Evolutionary conservation across 2,329 filamentous ascomycete species (phyloP), one percentile per base, ranked within the genome.

Genomic region (Aureobasidium sp.): DNA sequence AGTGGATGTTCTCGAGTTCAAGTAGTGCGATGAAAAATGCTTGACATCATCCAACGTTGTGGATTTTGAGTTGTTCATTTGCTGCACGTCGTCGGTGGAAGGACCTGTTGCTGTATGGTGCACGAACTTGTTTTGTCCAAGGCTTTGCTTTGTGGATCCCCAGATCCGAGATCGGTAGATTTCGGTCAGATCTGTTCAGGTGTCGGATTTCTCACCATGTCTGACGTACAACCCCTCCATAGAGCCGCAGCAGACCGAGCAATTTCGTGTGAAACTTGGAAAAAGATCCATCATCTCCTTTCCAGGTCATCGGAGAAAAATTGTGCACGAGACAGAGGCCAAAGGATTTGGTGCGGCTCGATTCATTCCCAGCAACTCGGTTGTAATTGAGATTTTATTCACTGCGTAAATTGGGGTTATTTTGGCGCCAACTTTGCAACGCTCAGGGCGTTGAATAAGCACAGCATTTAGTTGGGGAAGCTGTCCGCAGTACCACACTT

Each of bases 381-480:
- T 57, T 46, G 45, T 8, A 35, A 57, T 37, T 46, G 40, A 57
- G 54, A 57, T 47, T 46, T 57, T 13, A 37, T 46, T 42, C 35
- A 17, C 17, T 45, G 38, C 37, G 23, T 25, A 57, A 42, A 57
- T 46, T 45, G 51, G 15, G 51, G 25, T 55, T 45, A 33, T 45
- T 33, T 45, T 55, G 54, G 42, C 51, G 51, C 27, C 38, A 55
- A 55, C 51, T 55, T 27, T 55, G 37, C 10, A 38, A 9, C 43
- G 38, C 51, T 55, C 51, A 43, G 38, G 27, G 40, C 51, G 51
- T 42, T 37, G 40, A 47, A 33, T 15, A 37, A 46, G 54, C 54
- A 57, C 54, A 57, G 54, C 54, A 57, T 57, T 31, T 46, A n/a
- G 40, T 57, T 31, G 54, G 54, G 54, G 42, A 57, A 57, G 27